phyloP scores from a whole-genome alignment of 179 eudicot species.

The Camellia oleifera region DNA sequence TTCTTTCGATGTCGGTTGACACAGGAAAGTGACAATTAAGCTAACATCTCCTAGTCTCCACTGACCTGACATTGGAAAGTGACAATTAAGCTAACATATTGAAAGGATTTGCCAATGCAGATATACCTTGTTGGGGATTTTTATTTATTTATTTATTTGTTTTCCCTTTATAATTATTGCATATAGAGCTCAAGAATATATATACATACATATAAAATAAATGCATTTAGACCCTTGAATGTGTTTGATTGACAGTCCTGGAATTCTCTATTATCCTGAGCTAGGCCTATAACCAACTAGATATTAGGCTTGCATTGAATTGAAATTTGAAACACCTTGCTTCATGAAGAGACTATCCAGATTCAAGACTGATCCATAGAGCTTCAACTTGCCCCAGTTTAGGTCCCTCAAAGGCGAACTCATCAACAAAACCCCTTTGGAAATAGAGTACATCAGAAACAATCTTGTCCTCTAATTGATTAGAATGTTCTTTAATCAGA shows the following conservation, averaged over 20 bases:
- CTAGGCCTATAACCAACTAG: neutral
- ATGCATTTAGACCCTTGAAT: neutral
- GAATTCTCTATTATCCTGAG: neutral
- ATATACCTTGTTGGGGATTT: neutral
- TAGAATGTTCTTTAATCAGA: conserved; percentile 24
- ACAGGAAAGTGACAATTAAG: conserved; percentile 32
- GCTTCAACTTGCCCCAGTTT: conserved; percentile 62
- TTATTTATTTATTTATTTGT: too few species aligned
- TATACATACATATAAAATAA: neutral
- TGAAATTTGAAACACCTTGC: neutral
- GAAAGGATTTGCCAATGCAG: neutral
- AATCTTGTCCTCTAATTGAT: conserved; percentile 20
- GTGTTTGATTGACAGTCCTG: neutral
- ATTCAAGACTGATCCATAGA: conserved; percentile 82
- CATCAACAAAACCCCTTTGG: conserved; percentile 64
- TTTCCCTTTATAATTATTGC: neutral
- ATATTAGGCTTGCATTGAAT: neutral
- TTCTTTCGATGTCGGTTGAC: conserved; percentile 25
- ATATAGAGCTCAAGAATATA: neutral
- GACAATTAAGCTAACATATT: neutral
- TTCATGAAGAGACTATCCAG: conserved; percentile 44
- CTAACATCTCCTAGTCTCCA: conserved; percentile 73
- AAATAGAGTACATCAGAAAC: conserved; percentile 45
- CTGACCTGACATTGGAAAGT: conserved; percentile 46
- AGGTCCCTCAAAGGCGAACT: conserved; percentile 68